These are phyloP conservation scores for Conticribra guillardii DNA, from an alignment of 108 stramenopile species.

Conservation along the genomic window DNA sequence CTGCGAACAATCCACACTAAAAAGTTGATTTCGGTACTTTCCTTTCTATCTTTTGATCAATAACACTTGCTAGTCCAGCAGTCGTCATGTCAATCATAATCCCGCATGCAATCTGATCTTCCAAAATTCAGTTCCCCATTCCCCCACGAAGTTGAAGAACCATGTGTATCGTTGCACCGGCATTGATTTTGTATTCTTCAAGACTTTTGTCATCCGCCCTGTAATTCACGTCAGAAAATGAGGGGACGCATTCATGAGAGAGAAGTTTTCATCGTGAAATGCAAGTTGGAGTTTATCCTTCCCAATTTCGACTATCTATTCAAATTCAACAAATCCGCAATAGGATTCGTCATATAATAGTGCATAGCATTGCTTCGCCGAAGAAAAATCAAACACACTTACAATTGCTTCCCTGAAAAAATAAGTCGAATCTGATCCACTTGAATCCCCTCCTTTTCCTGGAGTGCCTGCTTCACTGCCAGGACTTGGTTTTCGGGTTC, in stretches of 20 bases:
- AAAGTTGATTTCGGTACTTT: too few relatives aligned
- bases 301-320: too few relatives aligned
- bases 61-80: too few relatives aligned
- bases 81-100: too few relatives aligned
- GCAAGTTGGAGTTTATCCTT: too few relatives aligned
- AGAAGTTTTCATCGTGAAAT: too few relatives aligned
- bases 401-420: constrained; percentile 96
- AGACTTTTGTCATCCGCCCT: constrained; percentile 91
- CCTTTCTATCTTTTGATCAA: too few relatives aligned
- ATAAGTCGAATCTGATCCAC: constrained; percentile 99
- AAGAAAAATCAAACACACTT: constrained; percentile 16
- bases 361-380: too few relatives aligned
- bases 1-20: too few relatives aligned
- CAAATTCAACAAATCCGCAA: too few relatives aligned
- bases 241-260: not conserved
- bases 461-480: constrained; percentile 95
- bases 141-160: constrained; percentile 98
- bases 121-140: not conserved
- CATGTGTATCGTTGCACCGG: constrained; percentile 99
- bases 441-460: constrained; percentile 98
- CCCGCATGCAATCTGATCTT: too few relatives aligned
- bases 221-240: not conserved
- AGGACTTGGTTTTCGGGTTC: constrained; percentile 95
- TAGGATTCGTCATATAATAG: too few relatives aligned
- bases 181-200: constrained; percentile 92